Percentiles rank a stretch among this genome's conserved stretches.
phyloP scores from a whole-genome alignment of 805 yeast genomes.

The Ogataea trehalophila region DNA sequence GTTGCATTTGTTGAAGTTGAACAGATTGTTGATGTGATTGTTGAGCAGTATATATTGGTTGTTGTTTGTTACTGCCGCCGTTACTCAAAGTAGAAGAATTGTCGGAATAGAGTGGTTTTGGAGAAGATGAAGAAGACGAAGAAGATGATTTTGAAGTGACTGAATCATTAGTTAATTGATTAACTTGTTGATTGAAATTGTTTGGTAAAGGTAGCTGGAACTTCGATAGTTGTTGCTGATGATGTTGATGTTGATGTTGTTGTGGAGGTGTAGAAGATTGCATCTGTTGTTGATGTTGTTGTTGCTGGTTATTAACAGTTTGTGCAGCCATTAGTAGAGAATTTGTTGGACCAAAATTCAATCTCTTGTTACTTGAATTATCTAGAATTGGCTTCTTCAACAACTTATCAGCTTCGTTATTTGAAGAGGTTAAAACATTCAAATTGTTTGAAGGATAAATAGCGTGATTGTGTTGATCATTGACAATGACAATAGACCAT shows the following conservation, averaged over 20 bases:
- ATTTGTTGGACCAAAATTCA: slow-evolving; percentile 21
- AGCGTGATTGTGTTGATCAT: slow-evolving; percentile 56
- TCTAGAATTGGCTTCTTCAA: background rate
- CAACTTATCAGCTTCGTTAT: background rate
- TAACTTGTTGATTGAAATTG: slow-evolving; percentile 16
- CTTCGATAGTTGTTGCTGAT: slow-evolving; percentile 8
- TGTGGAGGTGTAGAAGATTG: slow-evolving; percentile 2
- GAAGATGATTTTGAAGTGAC: slow-evolving; percentile 19
- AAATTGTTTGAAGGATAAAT: slow-evolving; percentile 20
- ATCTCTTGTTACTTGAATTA: slow-evolving; percentile 4
- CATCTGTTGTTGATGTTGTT: slow-evolving; percentile 2
- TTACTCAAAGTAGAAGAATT: background rate
- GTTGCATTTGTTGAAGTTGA: background rate
- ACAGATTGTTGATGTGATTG: slow-evolving; percentile 2
- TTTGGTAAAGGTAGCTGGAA: slow-evolving; percentile 21
- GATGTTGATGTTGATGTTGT: slow-evolving; percentile 10
- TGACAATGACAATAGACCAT: slow-evolving; percentile 60
- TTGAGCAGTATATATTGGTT: background rate
- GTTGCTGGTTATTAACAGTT: slow-evolving; percentile 13
- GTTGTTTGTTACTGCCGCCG: background rate
- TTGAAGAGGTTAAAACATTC: background rate
- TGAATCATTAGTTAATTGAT: slow-evolving; percentile 9
- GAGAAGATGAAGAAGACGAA: slow-evolving; percentile 19
- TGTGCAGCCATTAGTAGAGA: slow-evolving; percentile 23
- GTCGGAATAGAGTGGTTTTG: slow-evolving; percentile 12